Evolutionary conservation across 441 rosid species (phyloP).

Genomic region (Adansonia madagascariensis): DNA sequence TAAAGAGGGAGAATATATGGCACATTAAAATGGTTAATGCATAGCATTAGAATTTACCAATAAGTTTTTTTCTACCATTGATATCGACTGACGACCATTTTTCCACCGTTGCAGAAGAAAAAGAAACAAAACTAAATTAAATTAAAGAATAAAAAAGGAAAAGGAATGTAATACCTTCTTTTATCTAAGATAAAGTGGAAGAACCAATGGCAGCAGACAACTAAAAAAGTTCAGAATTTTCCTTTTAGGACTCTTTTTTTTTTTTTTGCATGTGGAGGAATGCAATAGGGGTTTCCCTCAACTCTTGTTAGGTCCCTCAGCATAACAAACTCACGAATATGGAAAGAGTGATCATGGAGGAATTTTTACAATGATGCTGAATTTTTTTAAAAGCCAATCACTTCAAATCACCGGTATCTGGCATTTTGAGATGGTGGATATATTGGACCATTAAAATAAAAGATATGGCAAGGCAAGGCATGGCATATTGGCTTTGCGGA

Average conservation of each 20-base stretch:
- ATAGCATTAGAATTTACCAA: neutral
- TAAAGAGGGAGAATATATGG: conserved; percentile 3
- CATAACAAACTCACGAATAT: no score
- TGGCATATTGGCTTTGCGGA: neutral
- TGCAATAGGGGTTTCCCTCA: conserved; percentile 27
- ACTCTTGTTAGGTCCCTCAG: no score
- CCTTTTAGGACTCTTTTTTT: neutral
- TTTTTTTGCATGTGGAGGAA: conserved; percentile 31
- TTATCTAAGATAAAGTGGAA: conserved; percentile 38
- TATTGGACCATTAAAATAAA: neutral
- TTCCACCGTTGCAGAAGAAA: neutral
- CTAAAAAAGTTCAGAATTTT: conserved; percentile 33
- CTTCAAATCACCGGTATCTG: no score
- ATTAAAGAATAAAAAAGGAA: conserved; percentile 10
- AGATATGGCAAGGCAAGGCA: neutral
- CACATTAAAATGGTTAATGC: neutral
- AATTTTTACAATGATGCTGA: no score
- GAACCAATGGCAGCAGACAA: conserved; percentile 31
- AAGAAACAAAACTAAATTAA: neutral
- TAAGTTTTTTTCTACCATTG: neutral
- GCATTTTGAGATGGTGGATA: neutral
- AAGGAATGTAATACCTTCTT: conserved; percentile 40
- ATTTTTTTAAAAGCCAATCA: neutral
- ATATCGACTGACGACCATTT: neutral
- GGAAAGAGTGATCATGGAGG: no score